Evolutionary conservation across 2,329 filamentous ascomycete species (phyloP), one percentile per base, ranked within the genome.

Genomic region (Alternaria sp.): DNA sequence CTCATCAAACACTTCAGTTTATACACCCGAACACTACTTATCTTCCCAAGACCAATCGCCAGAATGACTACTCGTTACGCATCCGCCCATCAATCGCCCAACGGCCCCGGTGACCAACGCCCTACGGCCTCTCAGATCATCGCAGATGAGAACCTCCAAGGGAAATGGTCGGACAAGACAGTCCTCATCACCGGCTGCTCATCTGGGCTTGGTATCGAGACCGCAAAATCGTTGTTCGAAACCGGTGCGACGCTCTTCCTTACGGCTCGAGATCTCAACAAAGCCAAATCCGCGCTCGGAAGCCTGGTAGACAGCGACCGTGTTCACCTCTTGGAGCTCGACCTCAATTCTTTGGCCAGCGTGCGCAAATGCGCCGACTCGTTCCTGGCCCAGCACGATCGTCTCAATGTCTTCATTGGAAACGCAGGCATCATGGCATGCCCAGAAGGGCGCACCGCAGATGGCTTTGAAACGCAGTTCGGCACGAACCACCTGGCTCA

Each of bases 401-500:
- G 63, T 12, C 57, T 74, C 15, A 67, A 74, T 47, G 60, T 66
- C 44, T 56, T 75, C 25, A 61, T 69, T 50, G 59, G 62, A 54
- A 74, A 73, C 25, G 68, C 71, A 2, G 69, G 71, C 5, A 57
- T 75, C 19, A 74, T 75, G 73, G 72, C 67, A 4, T 67, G 55
- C 1, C 71, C 73, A 5, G 68, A 72, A 46, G 57, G 64, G 40
- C 59, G 55, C 15, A 76, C 70, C 5, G 57, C 17, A 11, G 73
- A 77, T 43, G 84, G 83, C 23, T 82, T 68, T 43, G 86, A 88
- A 67, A 71, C 72, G 0, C 85, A 88, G 59, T 84, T 88, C 62
- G 86, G 81, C 32, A 83, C 81, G 7, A 87, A 88, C 70, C 82
- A 88, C 68, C 74, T 89, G 2, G 81, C 77, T 9, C 84, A 87